These are phyloP conservation scores for Tuber microsphaerosporum DNA, from an alignment of 495 filamentous ascomycete genomes.

Conservation along the genomic window DNA sequence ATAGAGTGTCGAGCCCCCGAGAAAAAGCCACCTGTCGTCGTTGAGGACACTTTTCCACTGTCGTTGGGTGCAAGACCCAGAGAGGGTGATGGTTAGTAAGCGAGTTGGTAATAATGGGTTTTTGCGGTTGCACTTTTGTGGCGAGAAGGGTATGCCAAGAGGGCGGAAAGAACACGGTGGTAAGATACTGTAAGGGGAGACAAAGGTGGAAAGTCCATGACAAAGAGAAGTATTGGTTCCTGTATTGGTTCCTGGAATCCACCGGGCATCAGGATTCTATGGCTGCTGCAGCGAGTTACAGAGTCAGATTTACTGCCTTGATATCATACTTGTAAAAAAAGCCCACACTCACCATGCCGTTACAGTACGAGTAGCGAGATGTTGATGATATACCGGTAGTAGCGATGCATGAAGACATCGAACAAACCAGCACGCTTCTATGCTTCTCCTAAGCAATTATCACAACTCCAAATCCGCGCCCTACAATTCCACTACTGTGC, in stretches of 20 bases:
- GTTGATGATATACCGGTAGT: not conserved
- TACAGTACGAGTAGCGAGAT: not conserved
- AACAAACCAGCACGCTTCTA: not conserved
- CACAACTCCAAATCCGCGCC: not conserved
- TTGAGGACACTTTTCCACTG: constrained; percentile 39
- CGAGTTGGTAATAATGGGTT: constrained; percentile 8
- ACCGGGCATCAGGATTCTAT: not conserved
- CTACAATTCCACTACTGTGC: too few species aligned
- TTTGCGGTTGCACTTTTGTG: constrained; percentile 6
- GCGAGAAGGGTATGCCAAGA: constrained; percentile 20
- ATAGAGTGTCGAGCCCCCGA: constrained; percentile 16
- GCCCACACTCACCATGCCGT: not conserved
- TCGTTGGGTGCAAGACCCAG: constrained; percentile 14
- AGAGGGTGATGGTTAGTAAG: constrained; percentile 16
- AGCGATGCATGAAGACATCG: not conserved
- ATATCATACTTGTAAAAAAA: too few species aligned
- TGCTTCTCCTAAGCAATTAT: not conserved
- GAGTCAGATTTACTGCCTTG: not conserved
- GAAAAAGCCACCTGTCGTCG: constrained; percentile 39
- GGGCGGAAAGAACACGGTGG: constrained; percentile 39
- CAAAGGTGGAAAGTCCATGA: not conserved
- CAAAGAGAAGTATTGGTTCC: not conserved
- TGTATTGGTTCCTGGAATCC: not conserved
- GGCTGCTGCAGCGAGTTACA: not conserved
- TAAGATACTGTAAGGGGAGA: constrained; percentile 23